Conservation (phyloP, 768 basidiomycete genomes). For the Kwoniella sp. region DNA sequence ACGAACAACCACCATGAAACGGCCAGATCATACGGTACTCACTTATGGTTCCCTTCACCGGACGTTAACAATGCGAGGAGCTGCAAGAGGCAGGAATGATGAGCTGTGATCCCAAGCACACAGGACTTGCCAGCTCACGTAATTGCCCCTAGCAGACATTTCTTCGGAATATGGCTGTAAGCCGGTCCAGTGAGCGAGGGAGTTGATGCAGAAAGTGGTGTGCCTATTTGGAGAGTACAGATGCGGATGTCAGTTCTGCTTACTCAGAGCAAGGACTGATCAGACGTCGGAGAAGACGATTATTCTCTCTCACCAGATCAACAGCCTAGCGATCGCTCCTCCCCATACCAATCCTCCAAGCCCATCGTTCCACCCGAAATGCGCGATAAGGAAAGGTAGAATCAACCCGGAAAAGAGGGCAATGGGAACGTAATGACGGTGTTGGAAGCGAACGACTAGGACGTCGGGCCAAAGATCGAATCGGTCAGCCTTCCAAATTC, state of each 20-base stretch:
- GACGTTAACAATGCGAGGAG: slow-evolving; percentile 69
- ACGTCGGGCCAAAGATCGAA: neutral
- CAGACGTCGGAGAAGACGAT: no score
- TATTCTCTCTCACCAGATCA: slow-evolving; percentile 59
- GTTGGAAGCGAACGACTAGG: slow-evolving; percentile 72
- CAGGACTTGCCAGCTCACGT: slow-evolving; percentile 59
- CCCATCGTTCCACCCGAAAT: slow-evolving; percentile 60
- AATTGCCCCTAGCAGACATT: slow-evolving; percentile 72
- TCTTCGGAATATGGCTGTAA: slow-evolving; percentile 79
- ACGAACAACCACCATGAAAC: no score
- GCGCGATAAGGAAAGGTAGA: slow-evolving; percentile 64
- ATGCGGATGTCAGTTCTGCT: neutral
- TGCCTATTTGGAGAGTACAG: slow-evolving; percentile 36
- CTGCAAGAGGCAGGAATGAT: slow-evolving; percentile 53
- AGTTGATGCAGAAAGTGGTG: slow-evolving; percentile 55
- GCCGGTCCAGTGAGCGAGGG: slow-evolving; percentile 77
- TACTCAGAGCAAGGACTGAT: neutral
- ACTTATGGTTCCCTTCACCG: slow-evolving; percentile 78
- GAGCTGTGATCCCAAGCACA: neutral
- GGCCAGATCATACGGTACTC: neutral
- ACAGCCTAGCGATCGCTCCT: slow-evolving; percentile 66
- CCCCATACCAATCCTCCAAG: slow-evolving; percentile 73
- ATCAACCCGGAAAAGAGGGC: slow-evolving; percentile 67
- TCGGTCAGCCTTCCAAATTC: neutral
- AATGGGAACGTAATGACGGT: slow-evolving; percentile 68